A percentile compares a stretch with the other conserved stretches of the same genome.
phyloP scores from a whole-genome alignment of 345 rosid species.

The Orychophragmus violaceus region DNA sequence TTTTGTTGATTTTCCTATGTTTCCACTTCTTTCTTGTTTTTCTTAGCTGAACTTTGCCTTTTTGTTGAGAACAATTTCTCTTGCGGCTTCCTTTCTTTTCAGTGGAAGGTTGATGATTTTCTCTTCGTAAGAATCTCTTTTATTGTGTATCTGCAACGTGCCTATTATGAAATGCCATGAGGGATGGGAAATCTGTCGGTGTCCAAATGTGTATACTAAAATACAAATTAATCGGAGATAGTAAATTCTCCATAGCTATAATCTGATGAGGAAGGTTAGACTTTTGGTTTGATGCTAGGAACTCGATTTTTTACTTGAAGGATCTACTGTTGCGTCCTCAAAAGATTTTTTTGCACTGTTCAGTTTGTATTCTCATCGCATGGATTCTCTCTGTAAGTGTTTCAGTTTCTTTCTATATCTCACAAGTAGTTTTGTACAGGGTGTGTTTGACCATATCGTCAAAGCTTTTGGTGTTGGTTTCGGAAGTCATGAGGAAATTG shows the following conservation, averaged over 20 bases:
- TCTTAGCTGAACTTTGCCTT: background rate
- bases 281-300: background rate
- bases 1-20: background rate
- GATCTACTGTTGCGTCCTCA: background rate
- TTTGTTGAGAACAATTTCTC: background rate
- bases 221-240: background rate
- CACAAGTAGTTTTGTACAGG: slow-evolving; percentile 43
- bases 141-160: background rate
- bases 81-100: background rate
- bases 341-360: background rate
- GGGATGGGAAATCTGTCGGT: background rate
- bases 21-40: background rate
- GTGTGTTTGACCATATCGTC: slow-evolving; percentile 66
- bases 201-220: background rate
- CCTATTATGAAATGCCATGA: background rate
- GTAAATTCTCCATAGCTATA: background rate
- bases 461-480: slow-evolving; percentile 60
- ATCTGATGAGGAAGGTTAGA: background rate
- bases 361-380: background rate
- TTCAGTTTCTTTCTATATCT: slow-evolving; percentile 6
- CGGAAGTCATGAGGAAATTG: slow-evolving; percentile 61
- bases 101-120: background rate
- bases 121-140: background rate
- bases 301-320: background rate
- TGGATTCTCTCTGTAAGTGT: background rate